Base-by-base conservation (phyloP, 2,329 filamentous ascomycete species). In the Fusarium pseudograminearum region DNA sequence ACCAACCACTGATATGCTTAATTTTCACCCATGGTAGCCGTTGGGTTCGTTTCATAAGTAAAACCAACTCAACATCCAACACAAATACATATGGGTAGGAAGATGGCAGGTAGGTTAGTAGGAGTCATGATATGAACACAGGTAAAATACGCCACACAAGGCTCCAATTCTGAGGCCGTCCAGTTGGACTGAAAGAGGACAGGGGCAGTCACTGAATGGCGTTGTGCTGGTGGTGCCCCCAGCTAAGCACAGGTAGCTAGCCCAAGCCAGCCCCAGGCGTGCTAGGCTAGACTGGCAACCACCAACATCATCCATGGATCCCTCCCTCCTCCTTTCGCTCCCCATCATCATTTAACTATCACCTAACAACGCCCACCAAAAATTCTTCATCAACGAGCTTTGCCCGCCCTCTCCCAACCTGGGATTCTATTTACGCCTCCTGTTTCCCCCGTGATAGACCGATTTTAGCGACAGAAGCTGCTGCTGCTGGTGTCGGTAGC, bases 401-500 rank as follows among this genome's bases (percentile, higher is more conserved):
- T 42, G 54, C 53, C 44, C 51, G 28, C 47, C 42, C 50, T 52
- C 36, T 54, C 26, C 33, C 48, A n/a, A 48, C 47, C 38, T 48
- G 55, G 34, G 46, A 42, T 41, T 44, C 33, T 48, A 24, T 30
- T 33, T 41, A 24, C 60, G 57, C 36, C 36, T 54, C 22, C 26
- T 34, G 45, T 48, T 34, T 24, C 12, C 33, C 54, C 45, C 24
- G 26, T 62, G 50, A 70, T 70, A 70, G 67, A 65, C 57, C 67
- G 67, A 60, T 65, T 61, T 52, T 40, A 65, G 40, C 41, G 50
- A 64, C 63, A 42, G 31, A 48, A 42, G 44, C 56, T 67, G 64
- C 68, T 71, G 57, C 68, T 71, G 68, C 56, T 69, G 68, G 61
- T 53, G 61, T 57, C 68, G 60, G 68, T 68, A 69, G 68, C 68